Percentiles rank a stretch among this genome's conserved stretches.
Evolutionary conservation across 2,329 filamentous ascomycete species (phyloP).

Genomic region (Neonectria ditissima): DNA sequence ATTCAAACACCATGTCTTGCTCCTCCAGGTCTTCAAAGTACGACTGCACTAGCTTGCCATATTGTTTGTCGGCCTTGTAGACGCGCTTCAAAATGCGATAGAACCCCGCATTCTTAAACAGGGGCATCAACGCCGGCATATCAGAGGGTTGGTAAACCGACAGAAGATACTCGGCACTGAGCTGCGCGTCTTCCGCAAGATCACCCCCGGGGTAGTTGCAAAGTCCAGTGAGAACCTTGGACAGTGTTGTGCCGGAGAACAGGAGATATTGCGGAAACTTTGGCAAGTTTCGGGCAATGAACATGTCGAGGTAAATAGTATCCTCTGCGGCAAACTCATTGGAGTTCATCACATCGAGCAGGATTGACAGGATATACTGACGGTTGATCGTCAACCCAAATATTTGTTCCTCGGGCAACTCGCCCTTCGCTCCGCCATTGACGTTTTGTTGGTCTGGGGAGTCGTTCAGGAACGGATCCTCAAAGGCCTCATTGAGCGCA

Average conservation of each 20-base stretch:
- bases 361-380: constrained; percentile 91
- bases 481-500: constrained; percentile 96
- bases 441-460: constrained; percentile 69
- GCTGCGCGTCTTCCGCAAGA: constrained; percentile 90
- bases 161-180: constrained; percentile 95
- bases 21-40: constrained; percentile 90
- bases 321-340: constrained; percentile 81
- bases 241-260: constrained; percentile 86
- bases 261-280: constrained; percentile 98
- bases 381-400: constrained; percentile 82
- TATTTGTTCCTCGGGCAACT: constrained; percentile 73
- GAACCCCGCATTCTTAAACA: constrained; percentile 84
- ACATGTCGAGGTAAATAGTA: constrained; percentile 97
- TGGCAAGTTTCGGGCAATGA: constrained; percentile 92
- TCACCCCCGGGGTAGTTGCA: constrained; percentile 86
- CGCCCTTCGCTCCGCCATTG: constrained; percentile 62
- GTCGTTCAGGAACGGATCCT: constrained; percentile 92
- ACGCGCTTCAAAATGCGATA: constrained; percentile 92
- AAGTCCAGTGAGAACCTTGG: constrained; percentile 82
- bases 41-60: constrained; percentile 79
- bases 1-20: constrained; percentile 80
- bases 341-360: constrained; percentile 89
- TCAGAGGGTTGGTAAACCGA: constrained; percentile 94
- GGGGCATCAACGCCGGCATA: constrained; percentile 77
- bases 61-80: constrained; percentile 84